Conservation (phyloP, 768 basidiomycete species). For the Chiua virens region DNA sequence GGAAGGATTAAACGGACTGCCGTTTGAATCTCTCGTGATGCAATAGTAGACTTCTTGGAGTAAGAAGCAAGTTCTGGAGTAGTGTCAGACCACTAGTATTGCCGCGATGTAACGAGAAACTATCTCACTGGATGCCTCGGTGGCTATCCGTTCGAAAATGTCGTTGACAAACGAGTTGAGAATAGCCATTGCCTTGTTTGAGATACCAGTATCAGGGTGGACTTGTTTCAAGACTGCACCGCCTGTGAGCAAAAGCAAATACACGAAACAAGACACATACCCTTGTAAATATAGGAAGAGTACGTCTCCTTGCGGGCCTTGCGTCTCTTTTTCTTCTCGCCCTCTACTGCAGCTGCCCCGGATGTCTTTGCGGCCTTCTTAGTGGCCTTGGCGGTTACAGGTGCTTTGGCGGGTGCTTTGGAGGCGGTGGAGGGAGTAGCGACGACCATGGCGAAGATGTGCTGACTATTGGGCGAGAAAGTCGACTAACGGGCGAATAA, state of each 20-base stretch:
- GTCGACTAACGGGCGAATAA: slow-evolving; percentile 5
- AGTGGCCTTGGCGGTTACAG: slow-evolving; percentile 32
- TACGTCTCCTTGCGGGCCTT: slow-evolving; percentile 91
- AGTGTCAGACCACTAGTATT: neutral
- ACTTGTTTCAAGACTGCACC: slow-evolving; percentile 88
- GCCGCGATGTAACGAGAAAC: slow-evolving; percentile 1
- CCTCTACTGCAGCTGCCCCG: slow-evolving; percentile 52
- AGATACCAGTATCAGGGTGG: slow-evolving; percentile 98
- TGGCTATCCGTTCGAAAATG: slow-evolving; percentile 90
- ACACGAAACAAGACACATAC: slow-evolving; percentile 32
- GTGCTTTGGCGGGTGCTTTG: slow-evolving; percentile 47
- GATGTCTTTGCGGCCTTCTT: slow-evolving; percentile 63
- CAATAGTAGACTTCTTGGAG: slow-evolving; percentile 99
- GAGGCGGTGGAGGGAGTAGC: slow-evolving; percentile 44
- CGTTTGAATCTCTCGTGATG: slow-evolving; percentile 97
- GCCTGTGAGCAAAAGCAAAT: neutral
- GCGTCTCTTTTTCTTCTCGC: slow-evolving; percentile 86
- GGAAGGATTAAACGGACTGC: slow-evolving; percentile 93
- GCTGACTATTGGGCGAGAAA: slow-evolving; percentile 2
- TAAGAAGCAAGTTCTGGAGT: slow-evolving; percentile 86
- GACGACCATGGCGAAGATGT: slow-evolving; percentile 54
- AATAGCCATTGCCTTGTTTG: slow-evolving; percentile 94
- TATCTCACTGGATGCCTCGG: slow-evolving; percentile 78
- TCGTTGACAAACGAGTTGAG: slow-evolving; percentile 92
- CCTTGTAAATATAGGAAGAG: slow-evolving; percentile 94